phyloP scores from a whole-genome alignment of 2,329 filamentous ascomycete species.

The Stemphylium lycopersici region DNA sequence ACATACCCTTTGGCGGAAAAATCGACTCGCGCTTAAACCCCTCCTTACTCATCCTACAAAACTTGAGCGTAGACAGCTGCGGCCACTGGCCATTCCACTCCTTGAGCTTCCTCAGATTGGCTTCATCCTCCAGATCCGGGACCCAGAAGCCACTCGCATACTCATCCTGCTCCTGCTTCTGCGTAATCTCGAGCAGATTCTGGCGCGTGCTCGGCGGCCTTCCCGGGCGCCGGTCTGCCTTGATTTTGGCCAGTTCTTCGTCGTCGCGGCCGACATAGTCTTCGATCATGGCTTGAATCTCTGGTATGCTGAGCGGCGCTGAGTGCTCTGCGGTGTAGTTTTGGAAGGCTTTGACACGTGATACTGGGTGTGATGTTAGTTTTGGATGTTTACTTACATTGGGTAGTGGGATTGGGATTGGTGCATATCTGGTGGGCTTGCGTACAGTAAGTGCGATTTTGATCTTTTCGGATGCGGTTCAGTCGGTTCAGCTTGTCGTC shows the following conservation, averaged over 20 bases:
- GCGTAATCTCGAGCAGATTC: constrained; percentile 75
- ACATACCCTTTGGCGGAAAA: constrained; percentile 70
- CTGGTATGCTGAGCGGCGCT: constrained; percentile 54
- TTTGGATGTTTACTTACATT: not conserved
- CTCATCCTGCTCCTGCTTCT: constrained; percentile 76
- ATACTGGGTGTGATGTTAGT: constrained; percentile 56
- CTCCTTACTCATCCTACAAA: constrained; percentile 72
- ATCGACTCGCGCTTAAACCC: constrained; percentile 71
- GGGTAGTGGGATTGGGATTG: no score
- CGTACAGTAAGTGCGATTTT: constrained; percentile 75
- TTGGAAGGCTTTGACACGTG: constrained; percentile 75
- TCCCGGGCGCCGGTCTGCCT: constrained; percentile 75
- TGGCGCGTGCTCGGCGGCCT: constrained; percentile 79
- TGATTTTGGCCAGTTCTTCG: constrained; percentile 70
- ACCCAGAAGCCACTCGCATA: constrained; percentile 85
- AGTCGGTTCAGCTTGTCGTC: constrained; percentile 83
- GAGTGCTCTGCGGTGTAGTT: constrained; percentile 63
- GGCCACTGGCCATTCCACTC: constrained; percentile 87
- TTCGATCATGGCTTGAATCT: constrained; percentile 60
- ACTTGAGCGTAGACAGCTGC: constrained; percentile 75
- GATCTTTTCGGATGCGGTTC: constrained; percentile 71
- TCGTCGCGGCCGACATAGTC: constrained; percentile 67
- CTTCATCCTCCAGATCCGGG: constrained; percentile 74
- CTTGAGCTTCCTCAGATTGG: constrained; percentile 69
- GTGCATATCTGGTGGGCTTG: not conserved